Conservation (phyloP, 108 stramenopile genomes). For the Nitzschia inconspicua region DNA sequence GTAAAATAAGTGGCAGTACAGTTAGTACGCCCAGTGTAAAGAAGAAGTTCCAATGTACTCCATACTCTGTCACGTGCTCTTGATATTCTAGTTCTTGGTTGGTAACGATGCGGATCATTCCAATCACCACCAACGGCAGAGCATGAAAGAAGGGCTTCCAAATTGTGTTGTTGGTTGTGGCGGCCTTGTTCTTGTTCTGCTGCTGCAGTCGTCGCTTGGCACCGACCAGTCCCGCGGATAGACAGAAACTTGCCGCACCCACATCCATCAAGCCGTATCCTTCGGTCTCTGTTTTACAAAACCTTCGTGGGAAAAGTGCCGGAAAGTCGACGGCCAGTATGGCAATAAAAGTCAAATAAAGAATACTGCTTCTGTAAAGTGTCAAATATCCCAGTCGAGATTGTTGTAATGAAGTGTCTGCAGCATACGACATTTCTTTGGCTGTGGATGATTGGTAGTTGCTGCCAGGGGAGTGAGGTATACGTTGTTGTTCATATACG, state of each 20-base stretch:
- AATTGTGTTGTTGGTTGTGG: neutral
- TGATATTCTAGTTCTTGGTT: constrained; percentile 89
- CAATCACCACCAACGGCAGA: constrained; percentile 59
- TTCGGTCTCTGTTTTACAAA: constrained; percentile 87
- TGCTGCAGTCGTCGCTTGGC: constrained; percentile 8
- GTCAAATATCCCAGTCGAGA: constrained; percentile 33
- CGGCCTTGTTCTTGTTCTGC: neutral
- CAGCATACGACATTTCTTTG: neutral
- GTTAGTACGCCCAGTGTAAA: constrained; percentile 75
- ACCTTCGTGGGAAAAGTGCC: constrained; percentile 89
- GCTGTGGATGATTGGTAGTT: neutral
- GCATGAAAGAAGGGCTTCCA: constrained; percentile 37
- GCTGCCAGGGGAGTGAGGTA: too few relatives aligned
- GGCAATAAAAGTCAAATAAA: constrained; percentile 81
- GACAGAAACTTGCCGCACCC: constrained; percentile 88
- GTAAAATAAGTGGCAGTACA: constrained; percentile 21
- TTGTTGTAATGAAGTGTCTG: neutral
- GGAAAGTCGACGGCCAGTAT: constrained; percentile 93
- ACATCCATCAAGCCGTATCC: constrained; percentile 97
- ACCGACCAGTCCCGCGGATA: constrained; percentile 74
- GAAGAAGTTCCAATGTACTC: constrained; percentile 99
- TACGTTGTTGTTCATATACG: neutral
- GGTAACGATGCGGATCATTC: constrained; percentile 59
- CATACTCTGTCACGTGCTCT: constrained; percentile 96
- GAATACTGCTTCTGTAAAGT: constrained; percentile 61